A percentile compares a stretch with the other conserved stretches of the same genome.
These are phyloP conservation scores for Pythium rishiriense DNA, from an alignment of 352 stramenopile genomes.

Conservation along the genomic window DNA sequence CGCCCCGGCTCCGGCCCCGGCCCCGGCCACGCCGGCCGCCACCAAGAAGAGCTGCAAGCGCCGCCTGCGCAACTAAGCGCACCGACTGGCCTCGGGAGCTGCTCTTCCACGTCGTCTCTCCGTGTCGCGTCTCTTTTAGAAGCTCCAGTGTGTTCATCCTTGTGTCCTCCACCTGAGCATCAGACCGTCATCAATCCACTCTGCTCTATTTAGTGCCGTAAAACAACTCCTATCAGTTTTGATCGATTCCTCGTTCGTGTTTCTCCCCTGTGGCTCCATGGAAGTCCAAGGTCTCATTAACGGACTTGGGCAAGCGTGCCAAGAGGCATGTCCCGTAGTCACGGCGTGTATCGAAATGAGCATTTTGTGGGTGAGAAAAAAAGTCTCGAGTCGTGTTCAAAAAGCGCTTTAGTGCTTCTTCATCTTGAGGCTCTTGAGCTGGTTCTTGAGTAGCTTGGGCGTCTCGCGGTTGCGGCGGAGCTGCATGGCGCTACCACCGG, in stretches of 20 bases:
- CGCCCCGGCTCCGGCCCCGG: background rate
- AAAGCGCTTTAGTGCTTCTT: constrained; percentile 45
- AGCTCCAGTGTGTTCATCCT: background rate
- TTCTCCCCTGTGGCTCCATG: background rate
- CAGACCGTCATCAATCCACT: background rate
- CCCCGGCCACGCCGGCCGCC: constrained; percentile 1
- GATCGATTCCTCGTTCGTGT: background rate
- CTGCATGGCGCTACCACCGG: background rate
- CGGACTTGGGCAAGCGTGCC: too few species aligned
- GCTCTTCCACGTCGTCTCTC: background rate
- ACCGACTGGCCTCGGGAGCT: background rate
- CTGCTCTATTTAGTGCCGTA: constrained; percentile 18
- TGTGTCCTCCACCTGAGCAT: background rate
- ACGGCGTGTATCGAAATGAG: too few species aligned
- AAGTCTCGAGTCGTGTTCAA: background rate
- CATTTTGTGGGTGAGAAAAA: too few species aligned
- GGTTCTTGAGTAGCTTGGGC: constrained; percentile 70
- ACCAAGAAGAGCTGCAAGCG: constrained; percentile 15
- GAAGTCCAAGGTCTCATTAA: background rate
- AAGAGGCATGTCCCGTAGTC: too few species aligned
- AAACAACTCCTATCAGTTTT: constrained; percentile 10
- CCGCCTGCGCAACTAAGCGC: constrained; percentile 15
- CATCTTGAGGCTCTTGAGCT: constrained; percentile 67
- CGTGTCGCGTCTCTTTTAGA: background rate
- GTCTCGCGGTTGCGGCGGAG: constrained; percentile 59